Evolutionary conservation across 2,329 filamentous ascomycete species (phyloP), one percentile per base, ranked within the genome.

Genomic region (Trichoderma sp.): DNA sequence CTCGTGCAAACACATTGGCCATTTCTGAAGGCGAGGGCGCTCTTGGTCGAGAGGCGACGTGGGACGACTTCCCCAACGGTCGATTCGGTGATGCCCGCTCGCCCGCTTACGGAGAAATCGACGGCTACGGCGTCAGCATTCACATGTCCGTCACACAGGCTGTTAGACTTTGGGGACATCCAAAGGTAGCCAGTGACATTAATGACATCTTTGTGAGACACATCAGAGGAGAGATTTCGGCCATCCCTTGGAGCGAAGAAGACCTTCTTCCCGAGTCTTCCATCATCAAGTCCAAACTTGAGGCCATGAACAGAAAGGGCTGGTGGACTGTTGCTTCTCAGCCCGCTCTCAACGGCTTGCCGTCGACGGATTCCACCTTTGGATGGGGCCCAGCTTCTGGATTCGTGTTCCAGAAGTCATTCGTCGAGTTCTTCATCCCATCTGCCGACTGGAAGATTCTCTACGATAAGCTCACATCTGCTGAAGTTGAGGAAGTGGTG

Each of bases 291-390:
- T 85, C 91, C 1, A 90, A 95, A 77, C 90, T 99, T 0, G 85
- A 97, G 33, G 87, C 87, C 56, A 88, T 99, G 76, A 98, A 98
- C 83, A 85, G 87, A 76, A 91, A 92, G 79, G 95, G 95, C 75
- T 98, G 95, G 94, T 98, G 95, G 95, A 98, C 95, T 3, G 93
- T 99, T 4, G 97, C 97, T 4, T 97, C 94, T 4, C 97, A 99
- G 82, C 97, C 97, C 4, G 94, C 96, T 18, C 95, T 98, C 75
- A 97, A 98, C 82, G 95, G 95, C 59, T 85, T 95, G 24, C 90
- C 89, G 45, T 97, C 94, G 33, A 91, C 89, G 65, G 91, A 99
- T 82, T 85, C 89, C 4, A 90, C 94, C 24, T 98, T 97, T 80
- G 97, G 97, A 77, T 99, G 97, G 97, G 97, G 97, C 1, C 97